Conservation (phyloP, 495 filamentous ascomycete genomes). For the Penicillium mononematosum region DNA sequence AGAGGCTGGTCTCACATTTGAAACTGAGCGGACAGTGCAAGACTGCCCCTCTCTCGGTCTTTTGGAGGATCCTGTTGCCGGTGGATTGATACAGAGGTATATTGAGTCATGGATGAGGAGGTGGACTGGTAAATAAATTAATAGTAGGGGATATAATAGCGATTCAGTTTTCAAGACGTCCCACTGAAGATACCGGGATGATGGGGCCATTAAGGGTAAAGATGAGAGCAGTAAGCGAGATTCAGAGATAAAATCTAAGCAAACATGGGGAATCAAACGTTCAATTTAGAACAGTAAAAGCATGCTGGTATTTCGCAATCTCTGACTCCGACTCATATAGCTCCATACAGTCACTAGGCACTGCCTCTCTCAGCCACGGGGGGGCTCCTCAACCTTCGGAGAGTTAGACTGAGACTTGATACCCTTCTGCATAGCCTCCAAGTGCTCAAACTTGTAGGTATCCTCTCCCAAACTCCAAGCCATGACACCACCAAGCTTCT, state of each 20-base stretch:
- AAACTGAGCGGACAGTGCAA: constrained; percentile 19
- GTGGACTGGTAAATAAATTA: constrained; percentile 15
- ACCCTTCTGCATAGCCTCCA: constrained; percentile 56
- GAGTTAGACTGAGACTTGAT: constrained; percentile 27
- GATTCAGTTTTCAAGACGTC: background rate
- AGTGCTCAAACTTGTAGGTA: constrained; percentile 55
- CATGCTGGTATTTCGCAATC: background rate
- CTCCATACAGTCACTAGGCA: background rate
- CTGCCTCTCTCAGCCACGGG: background rate
- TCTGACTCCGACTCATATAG: background rate
- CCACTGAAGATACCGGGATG: background rate
- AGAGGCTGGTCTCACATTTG: constrained; percentile 18
- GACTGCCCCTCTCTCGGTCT: constrained; percentile 22
- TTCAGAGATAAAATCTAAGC: background rate
- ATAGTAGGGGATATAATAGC: background rate
- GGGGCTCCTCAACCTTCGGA: background rate
- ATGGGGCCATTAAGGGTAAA: background rate
- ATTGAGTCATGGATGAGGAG: constrained; percentile 26
- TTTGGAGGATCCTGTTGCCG: constrained; percentile 21
- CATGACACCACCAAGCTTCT: constrained; percentile 66
- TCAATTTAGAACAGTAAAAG: background rate
- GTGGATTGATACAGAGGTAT: constrained; percentile 26
- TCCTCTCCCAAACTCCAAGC: constrained; percentile 76
- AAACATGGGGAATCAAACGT: background rate
- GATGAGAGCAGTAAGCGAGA: background rate